Evolutionary conservation across 202 grass and related monocot genomes (phyloP).

Genomic region (Zoysia matrella): DNA sequence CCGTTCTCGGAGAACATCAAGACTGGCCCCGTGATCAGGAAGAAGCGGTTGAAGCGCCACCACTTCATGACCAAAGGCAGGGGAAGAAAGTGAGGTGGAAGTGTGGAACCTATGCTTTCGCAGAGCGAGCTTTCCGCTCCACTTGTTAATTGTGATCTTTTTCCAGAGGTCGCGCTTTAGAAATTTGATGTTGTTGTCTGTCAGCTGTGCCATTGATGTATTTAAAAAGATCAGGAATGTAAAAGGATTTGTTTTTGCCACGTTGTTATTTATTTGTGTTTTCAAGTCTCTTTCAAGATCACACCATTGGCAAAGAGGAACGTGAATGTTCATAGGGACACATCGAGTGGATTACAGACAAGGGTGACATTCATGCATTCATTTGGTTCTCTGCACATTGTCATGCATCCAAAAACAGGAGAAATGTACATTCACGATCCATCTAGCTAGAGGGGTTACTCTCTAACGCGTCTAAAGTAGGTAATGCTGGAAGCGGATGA

Average conservation of each 20-base stretch:
- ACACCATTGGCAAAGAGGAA: neutral
- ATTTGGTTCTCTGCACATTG: neutral
- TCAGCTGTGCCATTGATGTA: conserved; percentile 16
- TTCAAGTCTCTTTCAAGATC: neutral
- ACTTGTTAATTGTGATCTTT: conserved; percentile 25
- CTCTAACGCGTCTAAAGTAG: neutral
- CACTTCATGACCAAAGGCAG: conserved; percentile 70
- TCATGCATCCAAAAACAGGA: neutral
- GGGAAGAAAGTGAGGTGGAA: conserved; percentile 42
- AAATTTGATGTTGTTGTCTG: conserved; percentile 35
- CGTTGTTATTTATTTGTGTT: neutral
- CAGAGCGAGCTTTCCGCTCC: conserved; percentile 11
- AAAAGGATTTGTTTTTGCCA: conserved; percentile 34
- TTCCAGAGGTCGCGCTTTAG: conserved; percentile 21
- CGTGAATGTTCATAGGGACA: neutral
- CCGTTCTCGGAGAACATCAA: conserved; percentile 70
- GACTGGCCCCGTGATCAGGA: conserved; percentile 36
- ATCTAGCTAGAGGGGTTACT: neutral
- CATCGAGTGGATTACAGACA: too few species aligned
- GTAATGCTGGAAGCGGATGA: neutral
- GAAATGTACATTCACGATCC: conserved; percentile 5
- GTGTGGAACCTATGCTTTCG: too few species aligned
- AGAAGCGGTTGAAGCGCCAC: conserved; percentile 81
- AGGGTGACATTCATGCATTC: too few species aligned
- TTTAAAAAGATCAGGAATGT: conserved; percentile 18